These are phyloP conservation scores for Polymyxa betae DNA, from an alignment of 208 protist genomes.

Conservation along the genomic window DNA sequence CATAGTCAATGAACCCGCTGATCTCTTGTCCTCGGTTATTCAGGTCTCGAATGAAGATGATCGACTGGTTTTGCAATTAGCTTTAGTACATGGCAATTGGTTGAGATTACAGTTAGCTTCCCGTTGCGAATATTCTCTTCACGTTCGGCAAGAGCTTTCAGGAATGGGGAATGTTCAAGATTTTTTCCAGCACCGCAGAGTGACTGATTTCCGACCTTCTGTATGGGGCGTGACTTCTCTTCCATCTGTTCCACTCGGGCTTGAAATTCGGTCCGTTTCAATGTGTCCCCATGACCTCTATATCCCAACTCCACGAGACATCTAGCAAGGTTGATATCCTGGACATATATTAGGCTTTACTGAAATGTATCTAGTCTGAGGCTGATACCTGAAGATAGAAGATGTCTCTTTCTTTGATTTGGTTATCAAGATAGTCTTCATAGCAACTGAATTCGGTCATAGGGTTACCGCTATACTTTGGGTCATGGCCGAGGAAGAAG, in stretches of 20 bases:
- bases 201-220: slow-evolving; percentile 50
- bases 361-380: neutral
- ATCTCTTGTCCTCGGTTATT: slow-evolving; percentile 93
- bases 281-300: slow-evolving; percentile 78
- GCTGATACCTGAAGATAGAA: slow-evolving; percentile 75
- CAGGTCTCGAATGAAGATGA: slow-evolving; percentile 93
- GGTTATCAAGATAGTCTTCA: slow-evolving; percentile 80
- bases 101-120: slow-evolving; percentile 64
- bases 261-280: slow-evolving; percentile 82
- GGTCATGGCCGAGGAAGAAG: too few species aligned
- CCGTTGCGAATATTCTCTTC: slow-evolving; percentile 56
- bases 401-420: slow-evolving; percentile 76
- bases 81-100: neutral
- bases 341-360: slow-evolving; percentile 61
- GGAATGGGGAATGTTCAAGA: slow-evolving; percentile 85
- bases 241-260: slow-evolving; percentile 68
- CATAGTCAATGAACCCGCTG: slow-evolving; percentile 95
- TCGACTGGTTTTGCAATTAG: slow-evolving; percentile 69
- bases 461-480: too few species aligned
- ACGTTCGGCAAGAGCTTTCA: slow-evolving; percentile 84
- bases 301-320: slow-evolving; percentile 94
- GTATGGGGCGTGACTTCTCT: slow-evolving; percentile 1
- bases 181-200: slow-evolving; percentile 83
- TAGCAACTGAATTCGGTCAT: slow-evolving; percentile 71
- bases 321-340: slow-evolving; percentile 87